Evolutionary conservation across 1,139 yeast genomes (phyloP).

Genomic region (Hansenula lynferdii): DNA sequence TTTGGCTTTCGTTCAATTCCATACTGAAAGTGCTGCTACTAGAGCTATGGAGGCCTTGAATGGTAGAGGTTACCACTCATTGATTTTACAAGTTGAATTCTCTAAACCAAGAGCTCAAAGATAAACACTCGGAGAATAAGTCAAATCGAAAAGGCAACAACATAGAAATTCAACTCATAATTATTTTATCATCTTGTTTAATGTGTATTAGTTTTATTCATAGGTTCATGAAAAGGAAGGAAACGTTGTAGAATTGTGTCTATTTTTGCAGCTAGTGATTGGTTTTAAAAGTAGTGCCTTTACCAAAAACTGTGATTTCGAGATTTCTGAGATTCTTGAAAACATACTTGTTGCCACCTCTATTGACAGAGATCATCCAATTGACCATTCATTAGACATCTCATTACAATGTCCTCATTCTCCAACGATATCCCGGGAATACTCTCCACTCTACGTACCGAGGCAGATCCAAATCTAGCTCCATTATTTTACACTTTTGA

Average conservation of each 20-base stretch:
- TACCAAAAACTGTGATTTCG: no score
- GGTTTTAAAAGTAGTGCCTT: no score
- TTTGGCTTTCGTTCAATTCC: slow-evolving; percentile 91
- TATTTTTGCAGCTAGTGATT: no score
- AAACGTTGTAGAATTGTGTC: background rate
- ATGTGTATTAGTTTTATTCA: slow-evolving; percentile 1
- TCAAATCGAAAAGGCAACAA: background rate
- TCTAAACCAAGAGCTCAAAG: slow-evolving; percentile 31
- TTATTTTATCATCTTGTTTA: background rate
- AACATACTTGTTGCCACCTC: slow-evolving; percentile 3
- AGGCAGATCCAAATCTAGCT: slow-evolving; percentile 61
- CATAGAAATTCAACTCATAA: background rate
- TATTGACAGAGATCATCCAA: no score
- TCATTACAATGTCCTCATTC: slow-evolving; percentile 5
- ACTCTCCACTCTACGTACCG: slow-evolving; percentile 51
- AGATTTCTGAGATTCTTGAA: no score
- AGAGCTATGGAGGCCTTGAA: slow-evolving; percentile 72
- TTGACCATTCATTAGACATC: background rate
- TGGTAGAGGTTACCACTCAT: slow-evolving; percentile 90
- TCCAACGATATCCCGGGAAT: slow-evolving; percentile 20
- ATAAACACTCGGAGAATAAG: no score
- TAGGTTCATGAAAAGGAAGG: background rate
- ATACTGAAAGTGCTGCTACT: slow-evolving; percentile 65
- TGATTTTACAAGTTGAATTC: slow-evolving; percentile 79
- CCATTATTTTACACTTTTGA: slow-evolving; percentile 72